Conservation (phyloP, 2,329 filamentous ascomycete genomes). For the Nothopassalora personata region DNA sequence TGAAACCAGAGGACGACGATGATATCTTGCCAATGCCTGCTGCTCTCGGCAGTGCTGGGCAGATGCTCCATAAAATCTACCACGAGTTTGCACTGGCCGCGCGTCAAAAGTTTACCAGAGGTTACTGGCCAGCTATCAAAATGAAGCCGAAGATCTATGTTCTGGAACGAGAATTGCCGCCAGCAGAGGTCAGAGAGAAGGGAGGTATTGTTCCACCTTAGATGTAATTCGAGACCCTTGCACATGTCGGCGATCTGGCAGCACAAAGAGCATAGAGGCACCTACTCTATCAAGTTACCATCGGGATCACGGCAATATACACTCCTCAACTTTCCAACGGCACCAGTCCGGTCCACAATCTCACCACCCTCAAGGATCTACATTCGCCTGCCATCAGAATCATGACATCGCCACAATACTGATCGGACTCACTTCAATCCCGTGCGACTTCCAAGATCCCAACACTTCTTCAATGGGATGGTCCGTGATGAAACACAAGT, state of each 20-base stretch:
- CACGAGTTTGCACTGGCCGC: conserved; percentile 9
- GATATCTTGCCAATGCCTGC: conserved; percentile 20
- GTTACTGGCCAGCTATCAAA: conserved; percentile 52
- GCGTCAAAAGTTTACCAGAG: conserved; percentile 36
- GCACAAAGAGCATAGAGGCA: conserved; percentile 7
- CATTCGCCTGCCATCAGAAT: background rate
- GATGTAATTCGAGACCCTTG: conserved; percentile 30
- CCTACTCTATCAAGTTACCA: conserved; percentile 58
- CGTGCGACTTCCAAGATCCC: conserved; percentile 38
- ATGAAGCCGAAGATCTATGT: conserved; percentile 53
- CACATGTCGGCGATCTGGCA: background rate
- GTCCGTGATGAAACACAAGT: conserved; percentile 56
- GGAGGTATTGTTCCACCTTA: conserved; percentile 10
- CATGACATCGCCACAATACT: conserved; percentile 3
- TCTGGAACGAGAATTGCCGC: conserved; percentile 35
- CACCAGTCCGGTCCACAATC: conserved; percentile 53
- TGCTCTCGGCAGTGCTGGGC: conserved; percentile 8
- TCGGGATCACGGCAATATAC: conserved; percentile 59
- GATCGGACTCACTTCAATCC: conserved; percentile 39
- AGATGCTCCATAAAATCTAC: conserved; percentile 15
- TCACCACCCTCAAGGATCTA: conserved; percentile 42
- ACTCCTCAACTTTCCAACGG: conserved; percentile 50
- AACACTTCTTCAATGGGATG: conserved; percentile 47
- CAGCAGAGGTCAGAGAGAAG: conserved; percentile 1
- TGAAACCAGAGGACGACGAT: conserved; percentile 38